Evolutionary conservation across 2,329 filamentous ascomycete species (phyloP), one percentile per base, ranked within the genome.

Genomic region (Leptographium galeiforme): DNA sequence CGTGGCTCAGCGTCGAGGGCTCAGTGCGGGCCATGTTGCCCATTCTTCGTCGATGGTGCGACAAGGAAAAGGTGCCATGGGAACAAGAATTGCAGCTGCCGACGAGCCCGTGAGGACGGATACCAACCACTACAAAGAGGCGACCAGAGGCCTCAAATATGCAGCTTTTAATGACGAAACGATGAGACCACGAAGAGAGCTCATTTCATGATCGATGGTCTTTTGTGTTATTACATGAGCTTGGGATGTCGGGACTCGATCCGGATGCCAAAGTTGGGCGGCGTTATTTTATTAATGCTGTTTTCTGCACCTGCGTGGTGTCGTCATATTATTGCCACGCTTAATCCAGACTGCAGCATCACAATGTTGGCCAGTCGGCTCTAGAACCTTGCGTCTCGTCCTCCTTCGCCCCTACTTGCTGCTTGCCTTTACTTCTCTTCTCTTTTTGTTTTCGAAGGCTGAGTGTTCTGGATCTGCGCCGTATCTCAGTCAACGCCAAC

Each of bases 1-100:
- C 70, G 0, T 75, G 73, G 72, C 68, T 68, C 10, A 65, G 64
- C 4, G 63, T 75, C 11, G 71, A 76, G 53, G 73, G 75, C 14
- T 65, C 70, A 8, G 69, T 70, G 13, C 60, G 63, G 8, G 61
- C 63, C 6, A 65, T 67, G 13, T 58, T 77, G 53, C 63, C 62
- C 8, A 61, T 74, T 6, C 62, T 77, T 57, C 65, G 64, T 3
- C 62, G 65, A 30, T 77, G 73, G 70, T 71, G 69, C 46, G 64
- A 67, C 10, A 66, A 69, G 4, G 72, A 76, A 55, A 62, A 63
- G 6, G 67, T 76, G n/a, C 63, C 67, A 18, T 78, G 74, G 75
- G 56, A 58, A 30, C 57, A 58, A 40, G 57, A 59, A 34, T 48
- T 60, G 2, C 51, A 59, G 45, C 46, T 56, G 6, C 58, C 56